phyloP scores from a whole-genome alignment of 148 eudicot genomes.

The Rheum nobile region DNA sequence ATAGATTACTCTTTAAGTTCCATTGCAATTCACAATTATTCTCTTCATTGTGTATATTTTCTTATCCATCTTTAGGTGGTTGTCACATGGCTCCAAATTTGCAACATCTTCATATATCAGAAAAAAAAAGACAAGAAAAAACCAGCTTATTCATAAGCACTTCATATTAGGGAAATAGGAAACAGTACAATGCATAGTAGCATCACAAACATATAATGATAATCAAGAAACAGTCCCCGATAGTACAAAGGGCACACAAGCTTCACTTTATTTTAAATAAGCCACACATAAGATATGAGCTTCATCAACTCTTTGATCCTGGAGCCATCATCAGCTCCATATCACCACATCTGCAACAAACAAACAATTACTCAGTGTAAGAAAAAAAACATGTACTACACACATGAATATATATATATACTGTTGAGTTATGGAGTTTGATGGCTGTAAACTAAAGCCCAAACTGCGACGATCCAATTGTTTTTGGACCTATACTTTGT shows the following conservation, averaged over 20 bases:
- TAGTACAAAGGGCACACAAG: neutral
- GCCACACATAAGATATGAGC: slow-evolving; percentile 4
- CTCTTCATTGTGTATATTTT: neutral
- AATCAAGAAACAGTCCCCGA: neutral
- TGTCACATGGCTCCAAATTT: neutral
- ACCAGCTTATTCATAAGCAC: slow-evolving; percentile 2
- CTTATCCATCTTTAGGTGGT: neutral
- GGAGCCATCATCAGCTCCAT: neutral
- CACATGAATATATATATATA: too few species aligned
- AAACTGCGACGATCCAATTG: too few species aligned
- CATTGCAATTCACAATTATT: neutral
- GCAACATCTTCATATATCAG: neutral
- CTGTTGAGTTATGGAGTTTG: too few species aligned
- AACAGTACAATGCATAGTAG: slow-evolving; percentile 1
- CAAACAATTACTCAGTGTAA: neutral
- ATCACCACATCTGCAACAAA: neutral
- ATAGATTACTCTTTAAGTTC: neutral
- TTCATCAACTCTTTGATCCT: neutral
- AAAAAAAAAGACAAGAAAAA: neutral
- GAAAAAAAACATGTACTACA: too few species aligned
- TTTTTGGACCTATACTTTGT: too few species aligned
- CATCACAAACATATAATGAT: neutral
- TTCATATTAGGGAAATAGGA: neutral
- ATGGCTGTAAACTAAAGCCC: too few species aligned
- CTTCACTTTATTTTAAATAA: neutral